Evolutionary conservation across 148 eudicot species (phyloP).

Genomic region (Rhododendron vialii): DNA sequence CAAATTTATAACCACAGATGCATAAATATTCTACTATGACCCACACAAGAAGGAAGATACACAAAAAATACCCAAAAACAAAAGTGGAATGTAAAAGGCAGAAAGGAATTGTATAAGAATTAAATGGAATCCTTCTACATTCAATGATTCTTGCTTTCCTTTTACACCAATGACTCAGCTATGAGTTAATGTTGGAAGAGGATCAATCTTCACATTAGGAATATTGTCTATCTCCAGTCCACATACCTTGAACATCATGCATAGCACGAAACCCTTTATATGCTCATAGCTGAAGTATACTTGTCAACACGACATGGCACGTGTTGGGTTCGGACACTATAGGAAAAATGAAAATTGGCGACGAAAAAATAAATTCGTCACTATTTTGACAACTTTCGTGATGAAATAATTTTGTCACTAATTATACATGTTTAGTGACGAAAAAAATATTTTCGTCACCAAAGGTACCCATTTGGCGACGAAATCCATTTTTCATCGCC

Average conservation of each 20-base stretch:
- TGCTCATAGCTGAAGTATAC: background rate
- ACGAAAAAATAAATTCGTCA: too few relatives aligned
- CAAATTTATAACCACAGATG: background rate
- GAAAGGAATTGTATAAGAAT: conserved; percentile 5
- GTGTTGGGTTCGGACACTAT: too few relatives aligned
- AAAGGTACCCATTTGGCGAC: too few relatives aligned
- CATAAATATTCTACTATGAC: background rate
- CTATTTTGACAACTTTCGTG: too few relatives aligned
- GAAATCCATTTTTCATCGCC: too few relatives aligned
- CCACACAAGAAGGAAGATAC: background rate
- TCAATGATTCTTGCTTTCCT: conserved; percentile 24
- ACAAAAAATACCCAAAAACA: background rate
- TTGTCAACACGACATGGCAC: too few relatives aligned
- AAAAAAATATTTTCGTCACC: too few relatives aligned
- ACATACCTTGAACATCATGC: background rate
- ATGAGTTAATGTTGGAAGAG: background rate
- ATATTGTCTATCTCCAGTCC: background rate
- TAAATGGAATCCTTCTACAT: conserved; percentile 16
- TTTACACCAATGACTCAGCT: conserved; percentile 12
- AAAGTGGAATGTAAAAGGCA: background rate
- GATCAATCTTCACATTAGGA: background rate
- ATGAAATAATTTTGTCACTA: too few relatives aligned
- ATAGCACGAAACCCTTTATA: background rate
- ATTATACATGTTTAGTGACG: too few relatives aligned
- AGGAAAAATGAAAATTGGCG: too few relatives aligned